These are phyloP conservation scores for Escallonia rubra DNA, from an alignment of 129 eudicot genomes.

Conservation along the genomic window DNA sequence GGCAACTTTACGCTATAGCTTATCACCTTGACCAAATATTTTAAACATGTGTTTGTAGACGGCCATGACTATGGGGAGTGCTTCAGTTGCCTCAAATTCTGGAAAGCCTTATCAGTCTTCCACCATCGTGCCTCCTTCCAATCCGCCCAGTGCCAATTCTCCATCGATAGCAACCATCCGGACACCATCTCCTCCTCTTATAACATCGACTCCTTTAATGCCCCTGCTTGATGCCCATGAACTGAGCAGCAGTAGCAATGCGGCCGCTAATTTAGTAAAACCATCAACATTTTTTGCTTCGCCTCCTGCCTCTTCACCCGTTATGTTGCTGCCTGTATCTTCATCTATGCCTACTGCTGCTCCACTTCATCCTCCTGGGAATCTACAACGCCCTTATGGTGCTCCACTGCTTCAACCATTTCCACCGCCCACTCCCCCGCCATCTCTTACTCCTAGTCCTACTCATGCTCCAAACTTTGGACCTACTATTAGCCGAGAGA, in stretches of 20 bases:
- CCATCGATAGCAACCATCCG: constrained; percentile 34
- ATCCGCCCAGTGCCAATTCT: constrained; percentile 27
- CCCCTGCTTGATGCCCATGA: constrained; percentile 13
- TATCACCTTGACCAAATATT: too few species aligned
- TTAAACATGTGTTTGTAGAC: constrained; percentile 33
- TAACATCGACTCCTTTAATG: constrained; percentile 31
- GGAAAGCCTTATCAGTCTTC: constrained; percentile 31
- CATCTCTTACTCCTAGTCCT: constrained; percentile 51
- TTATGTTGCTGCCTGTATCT: constrained; percentile 24
- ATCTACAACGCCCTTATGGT: constrained; percentile 42
- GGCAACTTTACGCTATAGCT: too few species aligned
- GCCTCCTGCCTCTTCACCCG: constrained; percentile 32
- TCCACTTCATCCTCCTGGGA: constrained; percentile 36
- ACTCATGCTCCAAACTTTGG: constrained; percentile 36
- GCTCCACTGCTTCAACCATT: constrained; percentile 56
- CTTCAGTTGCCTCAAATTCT: constrained; percentile 31
- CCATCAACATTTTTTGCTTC: constrained; percentile 39
- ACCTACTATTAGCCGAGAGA: constrained; percentile 50
- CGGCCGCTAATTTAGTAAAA: constrained; percentile 32
- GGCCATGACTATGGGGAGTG: constrained; percentile 42
- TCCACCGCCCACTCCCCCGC: constrained; percentile 77
- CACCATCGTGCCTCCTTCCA: constrained; percentile 15
- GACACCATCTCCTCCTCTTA: constrained; percentile 27
- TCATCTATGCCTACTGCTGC: constrained; percentile 35
- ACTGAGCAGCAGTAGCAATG: constrained; percentile 4